Conservation (phyloP, 2,329 filamentous ascomycete species). For the Aphanocladium album region DNA sequence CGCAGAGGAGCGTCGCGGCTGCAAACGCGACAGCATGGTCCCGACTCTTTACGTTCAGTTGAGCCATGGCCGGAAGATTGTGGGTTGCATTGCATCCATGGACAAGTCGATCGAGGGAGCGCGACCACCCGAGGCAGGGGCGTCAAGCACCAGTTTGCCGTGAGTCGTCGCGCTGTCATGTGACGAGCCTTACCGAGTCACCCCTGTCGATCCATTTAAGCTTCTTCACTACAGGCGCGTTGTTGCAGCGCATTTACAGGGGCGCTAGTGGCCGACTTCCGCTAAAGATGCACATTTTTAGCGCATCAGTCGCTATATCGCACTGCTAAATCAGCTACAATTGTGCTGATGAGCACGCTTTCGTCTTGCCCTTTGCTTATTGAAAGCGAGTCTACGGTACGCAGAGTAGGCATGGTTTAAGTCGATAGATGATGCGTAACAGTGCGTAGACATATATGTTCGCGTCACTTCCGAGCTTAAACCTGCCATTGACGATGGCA, state of each 20-base stretch:
- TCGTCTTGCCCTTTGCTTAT: not conserved
- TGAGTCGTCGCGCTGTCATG: not conserved
- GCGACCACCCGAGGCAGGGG: not conserved
- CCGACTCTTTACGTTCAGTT: not conserved
- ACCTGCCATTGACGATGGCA: no score
- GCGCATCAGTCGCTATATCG: not conserved
- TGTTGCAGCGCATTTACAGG: not conserved
- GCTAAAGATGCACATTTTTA: not conserved
- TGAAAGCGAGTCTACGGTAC: no score
- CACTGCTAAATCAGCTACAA: not conserved
- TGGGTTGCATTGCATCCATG: not conserved
- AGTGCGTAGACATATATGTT: no score
- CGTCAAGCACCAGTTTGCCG: not conserved
- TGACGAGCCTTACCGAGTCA: not conserved
- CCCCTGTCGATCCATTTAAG: not conserved
- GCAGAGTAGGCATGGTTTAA: no score
- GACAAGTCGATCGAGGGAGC: not conserved
- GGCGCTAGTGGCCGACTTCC: not conserved
- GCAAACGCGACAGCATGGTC: not conserved
- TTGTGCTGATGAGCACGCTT: not conserved
- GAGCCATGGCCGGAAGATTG: not conserved
- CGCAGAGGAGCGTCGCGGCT: conserved; percentile 22
- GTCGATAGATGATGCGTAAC: no score
- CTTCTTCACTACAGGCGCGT: not conserved
- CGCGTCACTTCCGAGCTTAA: no score